Conservation (phyloP, 495 filamentous ascomycete species). For the Trypethelium eluteriae region DNA sequence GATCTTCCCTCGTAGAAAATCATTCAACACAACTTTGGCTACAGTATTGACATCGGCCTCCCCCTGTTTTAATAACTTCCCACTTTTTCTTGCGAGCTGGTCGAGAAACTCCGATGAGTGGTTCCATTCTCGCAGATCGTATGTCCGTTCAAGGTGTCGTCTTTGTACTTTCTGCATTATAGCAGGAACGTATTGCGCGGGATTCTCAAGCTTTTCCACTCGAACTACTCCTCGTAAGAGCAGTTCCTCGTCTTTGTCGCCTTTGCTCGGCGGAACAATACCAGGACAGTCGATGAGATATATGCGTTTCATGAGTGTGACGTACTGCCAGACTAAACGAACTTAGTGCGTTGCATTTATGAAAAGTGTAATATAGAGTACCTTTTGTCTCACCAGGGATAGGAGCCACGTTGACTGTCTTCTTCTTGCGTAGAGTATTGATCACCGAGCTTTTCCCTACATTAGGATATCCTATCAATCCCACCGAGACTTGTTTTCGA, state of each 20-base stretch:
- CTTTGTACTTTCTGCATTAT: conserved; percentile 71
- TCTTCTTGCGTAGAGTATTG: conserved; percentile 62
- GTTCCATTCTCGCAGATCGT: conserved; percentile 66
- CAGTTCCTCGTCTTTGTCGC: conserved; percentile 78
- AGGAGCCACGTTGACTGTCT: conserved; percentile 88
- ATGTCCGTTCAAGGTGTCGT: conserved; percentile 86
- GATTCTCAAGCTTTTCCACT: conserved; percentile 90
- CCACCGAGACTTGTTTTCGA: conserved; percentile 62
- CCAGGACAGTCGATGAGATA: conserved; percentile 97
- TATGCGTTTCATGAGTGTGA: conserved; percentile 93
- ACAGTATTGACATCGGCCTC: conserved; percentile 90
- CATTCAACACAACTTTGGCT: conserved; percentile 90
- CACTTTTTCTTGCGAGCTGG: conserved; percentile 76
- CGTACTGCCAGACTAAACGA: conserved; percentile 75
- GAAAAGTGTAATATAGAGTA: no score
- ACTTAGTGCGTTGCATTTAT: no score
- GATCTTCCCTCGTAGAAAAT: conserved; percentile 88
- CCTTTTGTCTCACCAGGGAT: conserved; percentile 87
- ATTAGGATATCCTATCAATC: conserved; percentile 41
- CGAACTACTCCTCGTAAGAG: conserved; percentile 86
- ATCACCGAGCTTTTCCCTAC: conserved; percentile 38
- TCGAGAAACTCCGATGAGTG: conserved; percentile 78
- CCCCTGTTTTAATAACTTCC: conserved; percentile 75
- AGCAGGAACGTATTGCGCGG: conserved; percentile 87
- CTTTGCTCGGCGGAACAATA: conserved; percentile 78